Evolutionary conservation across 2,329 filamentous ascomycete species (phyloP).

Genomic region (Apiospora saccharicola): DNA sequence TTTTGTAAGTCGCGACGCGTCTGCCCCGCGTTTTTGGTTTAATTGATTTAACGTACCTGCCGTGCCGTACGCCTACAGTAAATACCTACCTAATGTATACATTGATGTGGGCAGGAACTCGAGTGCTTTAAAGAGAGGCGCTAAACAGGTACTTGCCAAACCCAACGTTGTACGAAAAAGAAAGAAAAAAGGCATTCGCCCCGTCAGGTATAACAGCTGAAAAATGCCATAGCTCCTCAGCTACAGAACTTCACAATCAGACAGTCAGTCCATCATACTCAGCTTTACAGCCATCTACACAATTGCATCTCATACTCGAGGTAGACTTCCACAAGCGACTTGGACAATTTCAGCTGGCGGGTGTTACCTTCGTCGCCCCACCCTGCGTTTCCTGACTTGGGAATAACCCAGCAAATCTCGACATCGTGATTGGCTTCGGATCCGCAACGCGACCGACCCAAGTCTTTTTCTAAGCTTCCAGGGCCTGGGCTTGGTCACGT

Average conservation of each 20-base stretch:
- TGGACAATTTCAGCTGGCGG: not conserved
- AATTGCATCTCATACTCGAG: not conserved
- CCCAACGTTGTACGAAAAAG: not conserved
- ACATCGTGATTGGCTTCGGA: constrained; percentile 14
- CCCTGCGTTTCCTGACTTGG: constrained; percentile 15
- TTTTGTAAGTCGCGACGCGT: not conserved
- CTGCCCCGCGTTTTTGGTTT: constrained; percentile 6
- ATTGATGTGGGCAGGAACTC: not conserved
- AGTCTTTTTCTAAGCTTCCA: not conserved
- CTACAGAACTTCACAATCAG: not conserved
- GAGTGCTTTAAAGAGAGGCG: not conserved
- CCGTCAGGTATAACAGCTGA: not conserved
- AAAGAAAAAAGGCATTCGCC: not conserved
- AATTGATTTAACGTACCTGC: not conserved
- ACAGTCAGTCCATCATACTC: not conserved
- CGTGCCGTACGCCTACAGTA: not conserved
- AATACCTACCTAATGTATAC: not conserved
- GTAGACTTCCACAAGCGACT: not conserved
- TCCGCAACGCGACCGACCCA: constrained; percentile 17
- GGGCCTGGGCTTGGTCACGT: constrained; percentile 4
- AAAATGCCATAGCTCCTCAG: not conserved
- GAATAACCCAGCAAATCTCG: constrained; percentile 6
- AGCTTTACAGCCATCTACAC: not conserved
- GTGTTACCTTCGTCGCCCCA: not conserved
- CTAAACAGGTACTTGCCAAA: not conserved